These are phyloP conservation scores for Mixia osmundae DNA, from an alignment of 1,284 basidiomycete species.

Conservation along the genomic window DNA sequence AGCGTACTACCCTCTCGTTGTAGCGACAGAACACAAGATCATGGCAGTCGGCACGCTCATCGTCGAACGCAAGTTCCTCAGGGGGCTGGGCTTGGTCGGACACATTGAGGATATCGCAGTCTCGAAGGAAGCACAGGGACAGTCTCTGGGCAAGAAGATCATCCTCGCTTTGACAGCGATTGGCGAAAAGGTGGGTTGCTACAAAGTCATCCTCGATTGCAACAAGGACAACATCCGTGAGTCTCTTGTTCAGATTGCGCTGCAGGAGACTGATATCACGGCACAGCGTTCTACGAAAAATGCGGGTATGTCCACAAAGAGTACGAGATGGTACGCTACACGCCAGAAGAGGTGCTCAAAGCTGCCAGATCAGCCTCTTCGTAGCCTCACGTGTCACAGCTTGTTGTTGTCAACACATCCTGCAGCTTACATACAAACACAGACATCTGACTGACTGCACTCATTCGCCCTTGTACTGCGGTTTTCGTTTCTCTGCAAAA, in stretches of 20 bases:
- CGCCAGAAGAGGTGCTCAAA: too few species aligned
- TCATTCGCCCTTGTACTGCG: too few species aligned
- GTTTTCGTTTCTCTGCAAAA: too few species aligned
- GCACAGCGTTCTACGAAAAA: conserved; percentile 79
- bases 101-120: conserved; percentile 98
- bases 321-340: conserved; percentile 1
- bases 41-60: conserved; percentile 67
- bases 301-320: conserved; percentile 35
- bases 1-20: conserved; percentile 66
- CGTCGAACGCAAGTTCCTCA: conserved; percentile 77
- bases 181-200: conserved; percentile 51
- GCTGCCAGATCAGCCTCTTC: too few species aligned
- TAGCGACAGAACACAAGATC: conserved; percentile 45
- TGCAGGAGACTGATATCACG: conserved; percentile 4
- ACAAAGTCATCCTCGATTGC: conserved; percentile 95
- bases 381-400: too few species aligned
- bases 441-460: too few species aligned
- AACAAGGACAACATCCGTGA: conserved; percentile 69
- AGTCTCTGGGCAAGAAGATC: conserved; percentile 62
- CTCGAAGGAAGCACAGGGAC: conserved; percentile 61
- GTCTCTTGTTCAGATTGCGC: conserved; percentile 22
- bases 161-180: conserved; percentile 61
- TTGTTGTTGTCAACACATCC: too few species aligned
- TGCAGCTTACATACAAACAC: too few species aligned
- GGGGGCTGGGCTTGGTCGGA: conserved; percentile 53